Conservation (phyloP, 148 eudicot genomes). For the Chenopodium suecicum region DNA sequence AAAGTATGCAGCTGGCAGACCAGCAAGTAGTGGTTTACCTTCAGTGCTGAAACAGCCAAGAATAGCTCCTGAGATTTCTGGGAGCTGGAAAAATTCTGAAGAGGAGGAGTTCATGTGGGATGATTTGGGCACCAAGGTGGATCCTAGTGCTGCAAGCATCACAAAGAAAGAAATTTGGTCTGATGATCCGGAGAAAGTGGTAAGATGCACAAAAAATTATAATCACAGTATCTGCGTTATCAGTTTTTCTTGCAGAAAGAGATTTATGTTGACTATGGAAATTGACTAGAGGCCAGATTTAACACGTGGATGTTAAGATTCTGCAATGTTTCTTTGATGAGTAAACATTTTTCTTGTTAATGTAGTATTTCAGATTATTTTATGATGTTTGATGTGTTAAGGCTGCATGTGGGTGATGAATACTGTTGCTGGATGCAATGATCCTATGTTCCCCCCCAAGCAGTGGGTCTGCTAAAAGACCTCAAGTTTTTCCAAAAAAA, state of each 20-base stretch:
- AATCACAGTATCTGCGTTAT: not conserved
- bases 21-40: slow-evolving; percentile 31
- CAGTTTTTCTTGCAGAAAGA: slow-evolving; percentile 1
- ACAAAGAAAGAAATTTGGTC: slow-evolving; percentile 44
- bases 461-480: not conserved
- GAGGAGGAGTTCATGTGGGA: slow-evolving; percentile 97
- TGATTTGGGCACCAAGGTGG: slow-evolving; percentile 53
- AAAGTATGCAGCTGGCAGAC: slow-evolving; percentile 35
- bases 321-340: not conserved
- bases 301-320: not conserved
- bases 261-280: not conserved
- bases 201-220: slow-evolving; percentile 32
- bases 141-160: slow-evolving; percentile 28
- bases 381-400: not conserved
- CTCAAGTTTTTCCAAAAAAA: not conserved
- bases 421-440: slow-evolving; percentile 1
- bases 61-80: slow-evolving; percentile 47
- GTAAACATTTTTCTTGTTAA: not conserved
- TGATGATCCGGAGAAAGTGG: slow-evolving; percentile 54
- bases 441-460: not conserved
- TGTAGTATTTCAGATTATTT: not conserved
- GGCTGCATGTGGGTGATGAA: not conserved
- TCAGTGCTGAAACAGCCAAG: slow-evolving; percentile 38
- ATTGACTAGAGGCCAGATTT: slow-evolving; percentile 9
- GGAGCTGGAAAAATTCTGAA: slow-evolving; percentile 90